These are phyloP conservation scores for Liquidambar formosana DNA, from an alignment of 164 flowering plant species.

Conservation along the genomic window DNA sequence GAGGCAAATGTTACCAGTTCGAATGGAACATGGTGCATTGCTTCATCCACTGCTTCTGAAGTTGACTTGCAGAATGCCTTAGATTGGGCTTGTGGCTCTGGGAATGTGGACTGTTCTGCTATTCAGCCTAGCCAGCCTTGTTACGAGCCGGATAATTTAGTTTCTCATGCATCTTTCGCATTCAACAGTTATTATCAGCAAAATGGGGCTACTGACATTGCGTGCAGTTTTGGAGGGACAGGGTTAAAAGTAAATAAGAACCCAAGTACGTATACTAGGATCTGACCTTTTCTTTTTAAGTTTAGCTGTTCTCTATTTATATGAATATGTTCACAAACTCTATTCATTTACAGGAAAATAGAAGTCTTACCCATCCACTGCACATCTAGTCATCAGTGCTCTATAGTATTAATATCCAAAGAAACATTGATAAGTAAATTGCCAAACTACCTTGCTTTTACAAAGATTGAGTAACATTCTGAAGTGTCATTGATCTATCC, in stretches of 20 bases:
- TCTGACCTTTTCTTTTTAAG: not conserved
- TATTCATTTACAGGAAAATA: not conserved
- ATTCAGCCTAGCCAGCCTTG: constrained; percentile 97
- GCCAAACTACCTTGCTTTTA: no score
- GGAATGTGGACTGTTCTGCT: constrained; percentile 91
- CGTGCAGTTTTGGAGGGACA: constrained; percentile 93
- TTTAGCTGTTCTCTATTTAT: not conserved
- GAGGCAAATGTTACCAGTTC: constrained; percentile 41
- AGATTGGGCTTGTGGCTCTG: constrained; percentile 96
- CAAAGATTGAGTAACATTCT: no score
- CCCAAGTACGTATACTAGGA: constrained; percentile 67
- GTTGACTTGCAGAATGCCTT: constrained; percentile 68
- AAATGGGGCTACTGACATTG: constrained; percentile 81
- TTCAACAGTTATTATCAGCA: constrained; percentile 94
- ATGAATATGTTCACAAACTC: not conserved
- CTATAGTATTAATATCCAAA: no score
- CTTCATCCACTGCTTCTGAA: constrained; percentile 69
- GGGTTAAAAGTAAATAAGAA: constrained; percentile 71
- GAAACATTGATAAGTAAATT: no score
- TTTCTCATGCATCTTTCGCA: constrained; percentile 90
- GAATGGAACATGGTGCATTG: constrained; percentile 87
- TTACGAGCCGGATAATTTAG: constrained; percentile 77
- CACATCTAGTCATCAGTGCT: not conserved
- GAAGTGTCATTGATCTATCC: no score
- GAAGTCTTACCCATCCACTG: not conserved